These are phyloP conservation scores for Cerrena zonata DNA, from an alignment of 1,284 basidiomycete species.

Conservation along the genomic window DNA sequence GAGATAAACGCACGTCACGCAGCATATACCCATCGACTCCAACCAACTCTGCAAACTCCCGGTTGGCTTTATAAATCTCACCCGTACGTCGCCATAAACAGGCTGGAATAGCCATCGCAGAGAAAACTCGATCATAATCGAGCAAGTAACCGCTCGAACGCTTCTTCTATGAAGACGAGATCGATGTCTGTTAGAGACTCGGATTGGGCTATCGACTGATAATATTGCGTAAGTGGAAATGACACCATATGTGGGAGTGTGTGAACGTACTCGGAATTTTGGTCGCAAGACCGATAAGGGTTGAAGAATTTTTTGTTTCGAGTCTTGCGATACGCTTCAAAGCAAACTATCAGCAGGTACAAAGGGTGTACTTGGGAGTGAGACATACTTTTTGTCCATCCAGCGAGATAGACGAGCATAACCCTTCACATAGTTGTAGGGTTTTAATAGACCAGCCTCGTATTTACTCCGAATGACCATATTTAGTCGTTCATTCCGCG, in stretches of 20 bases:
- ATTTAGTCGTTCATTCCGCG: conserved; percentile 83
- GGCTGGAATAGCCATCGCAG: conserved; percentile 92
- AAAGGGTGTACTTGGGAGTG: background rate
- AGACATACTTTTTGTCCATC: conserved; percentile 85
- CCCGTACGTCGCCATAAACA: conserved; percentile 96
- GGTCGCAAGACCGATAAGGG: conserved; percentile 87
- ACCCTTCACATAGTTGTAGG: conserved; percentile 94
- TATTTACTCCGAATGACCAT: conserved; percentile 95
- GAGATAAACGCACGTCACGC: conserved; percentile 56
- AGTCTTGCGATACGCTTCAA: conserved; percentile 79
- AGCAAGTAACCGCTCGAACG: conserved; percentile 91
- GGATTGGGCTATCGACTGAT: conserved; percentile 75
- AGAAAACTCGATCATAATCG: conserved; percentile 94
- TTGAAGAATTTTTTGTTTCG: conserved; percentile 84
- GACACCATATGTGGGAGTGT: background rate
- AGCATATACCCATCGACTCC: conserved; percentile 79
- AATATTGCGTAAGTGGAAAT: conserved; percentile 10
- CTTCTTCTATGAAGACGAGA: conserved; percentile 96
- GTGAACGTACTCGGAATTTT: conserved; percentile 72
- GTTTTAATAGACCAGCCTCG: conserved; percentile 89
- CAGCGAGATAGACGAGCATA: conserved; percentile 84
- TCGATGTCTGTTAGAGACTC: conserved; percentile 83
- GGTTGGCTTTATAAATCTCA: conserved; percentile 97
- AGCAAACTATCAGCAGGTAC: conserved; percentile 4
- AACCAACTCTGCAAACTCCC: conserved; percentile 86